Evolutionary conservation across 345 rosid species (phyloP).

Genomic region (Hypericum androsaemum): DNA sequence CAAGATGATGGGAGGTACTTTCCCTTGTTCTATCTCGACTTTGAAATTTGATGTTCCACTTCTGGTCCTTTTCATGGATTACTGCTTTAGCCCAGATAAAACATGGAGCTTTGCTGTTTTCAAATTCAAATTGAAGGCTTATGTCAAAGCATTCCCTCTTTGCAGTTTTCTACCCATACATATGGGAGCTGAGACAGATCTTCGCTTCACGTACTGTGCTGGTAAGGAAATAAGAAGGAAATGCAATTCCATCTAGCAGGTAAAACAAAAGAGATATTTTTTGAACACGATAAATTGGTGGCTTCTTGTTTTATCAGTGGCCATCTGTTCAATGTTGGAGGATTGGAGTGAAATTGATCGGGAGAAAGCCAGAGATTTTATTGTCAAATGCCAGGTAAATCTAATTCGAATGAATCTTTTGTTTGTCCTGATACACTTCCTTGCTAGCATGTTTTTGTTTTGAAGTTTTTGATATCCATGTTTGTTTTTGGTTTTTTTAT

Average conservation of each 20-base stretch:
- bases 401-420: background rate
- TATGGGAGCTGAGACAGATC: conserved; percentile 77
- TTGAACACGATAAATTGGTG: conserved; percentile 13
- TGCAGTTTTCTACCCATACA: conserved; percentile 81
- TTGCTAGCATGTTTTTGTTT: conserved; percentile 9
- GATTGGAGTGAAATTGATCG: conserved; percentile 86
- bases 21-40: background rate
- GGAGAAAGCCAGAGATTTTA: conserved; percentile 67
- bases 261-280: background rate
- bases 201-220: conserved; percentile 84
- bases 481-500: background rate
- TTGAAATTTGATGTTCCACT: background rate
- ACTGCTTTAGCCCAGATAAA: no score
- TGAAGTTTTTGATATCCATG: background rate
- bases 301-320: conserved; percentile 51
- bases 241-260: conserved; percentile 1
- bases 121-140: background rate
- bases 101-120: no score
- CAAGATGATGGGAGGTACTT: conserved; percentile 77
- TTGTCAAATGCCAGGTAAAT: conserved; percentile 70
- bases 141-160: background rate
- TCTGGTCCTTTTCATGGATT: background rate
- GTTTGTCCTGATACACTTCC: background rate
- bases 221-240: conserved; percentile 41
- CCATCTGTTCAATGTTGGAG: conserved; percentile 67